phyloP scores from a whole-genome alignment of 2,329 filamentous ascomycete species.

The Alternaria infectoria region DNA sequence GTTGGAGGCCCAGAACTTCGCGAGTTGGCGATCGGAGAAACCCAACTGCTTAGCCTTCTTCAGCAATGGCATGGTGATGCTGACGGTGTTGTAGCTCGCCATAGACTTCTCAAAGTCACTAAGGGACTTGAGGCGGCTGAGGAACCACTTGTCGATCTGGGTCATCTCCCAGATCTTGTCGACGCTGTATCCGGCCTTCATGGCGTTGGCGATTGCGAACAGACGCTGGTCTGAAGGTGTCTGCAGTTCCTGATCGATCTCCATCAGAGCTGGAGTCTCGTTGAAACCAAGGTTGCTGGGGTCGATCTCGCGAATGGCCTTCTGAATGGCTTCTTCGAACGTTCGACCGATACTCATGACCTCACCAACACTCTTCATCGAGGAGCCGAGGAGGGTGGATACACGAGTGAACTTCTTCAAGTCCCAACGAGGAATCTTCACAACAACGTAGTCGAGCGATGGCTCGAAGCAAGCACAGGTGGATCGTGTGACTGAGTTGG shows the following conservation, averaged over 20 bases:
- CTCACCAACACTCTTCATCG: constrained; percentile 99
- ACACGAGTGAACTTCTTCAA: constrained; percentile 98
- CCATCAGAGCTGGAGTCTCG: constrained; percentile 84
- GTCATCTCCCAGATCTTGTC: constrained; percentile 99
- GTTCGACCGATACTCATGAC: constrained; percentile 98
- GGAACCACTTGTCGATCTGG: constrained; percentile 98
- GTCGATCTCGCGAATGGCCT: constrained; percentile 94
- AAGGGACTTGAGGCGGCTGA: constrained; percentile 87
- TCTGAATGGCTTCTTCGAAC: constrained; percentile 98
- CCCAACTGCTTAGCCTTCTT: constrained; percentile 90
- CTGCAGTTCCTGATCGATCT: constrained; percentile 93
- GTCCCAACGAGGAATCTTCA: constrained; percentile 99
- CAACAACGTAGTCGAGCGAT: constrained; percentile 95
- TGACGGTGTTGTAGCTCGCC: constrained; percentile 71
- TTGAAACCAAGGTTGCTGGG: constrained; percentile 95
- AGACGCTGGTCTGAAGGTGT: constrained; percentile 96
- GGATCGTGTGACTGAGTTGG: constrained; percentile 92
- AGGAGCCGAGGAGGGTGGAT: constrained; percentile 92
- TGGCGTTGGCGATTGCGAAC: constrained; percentile 97
- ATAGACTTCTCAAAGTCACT: constrained; percentile 87
- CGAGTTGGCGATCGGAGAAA: constrained; percentile 91
- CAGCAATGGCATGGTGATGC: constrained; percentile 69
- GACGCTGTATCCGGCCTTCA: constrained; percentile 91
- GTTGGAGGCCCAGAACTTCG: constrained; percentile 93
- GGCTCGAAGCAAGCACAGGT: constrained; percentile 99